Evolutionary conservation across 116 monocot genomes (phyloP).

Genomic region (Phalaenopsis hybrid): DNA sequence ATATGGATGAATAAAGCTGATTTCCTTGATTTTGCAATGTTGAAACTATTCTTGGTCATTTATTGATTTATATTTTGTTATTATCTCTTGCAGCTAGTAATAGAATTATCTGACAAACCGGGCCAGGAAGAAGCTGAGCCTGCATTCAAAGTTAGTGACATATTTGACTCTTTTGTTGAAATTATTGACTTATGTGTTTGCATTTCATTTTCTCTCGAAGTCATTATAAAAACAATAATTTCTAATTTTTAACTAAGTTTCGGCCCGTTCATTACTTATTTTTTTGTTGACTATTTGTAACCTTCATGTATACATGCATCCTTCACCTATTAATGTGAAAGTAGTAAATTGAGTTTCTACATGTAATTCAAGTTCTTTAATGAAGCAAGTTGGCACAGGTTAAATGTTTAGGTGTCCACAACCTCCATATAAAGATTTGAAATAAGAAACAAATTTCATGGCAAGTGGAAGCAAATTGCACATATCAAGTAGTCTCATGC

Average conservation of each 20-base stretch:
- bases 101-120: slow-evolving; percentile 93
- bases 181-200: not conserved
- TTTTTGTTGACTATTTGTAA: not conserved
- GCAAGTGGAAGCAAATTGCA: too few relatives aligned
- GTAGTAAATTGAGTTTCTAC: too few relatives aligned
- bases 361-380: too few relatives aligned
- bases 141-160: slow-evolving; percentile 61
- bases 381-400: too few relatives aligned
- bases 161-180: not conserved
- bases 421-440: too few relatives aligned
- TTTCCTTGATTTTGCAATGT: not conserved
- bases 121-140: slow-evolving; percentile 84
- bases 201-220: not conserved
- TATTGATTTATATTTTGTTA: not conserved
- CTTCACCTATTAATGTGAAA: too few relatives aligned
- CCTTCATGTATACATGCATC: too few relatives aligned
- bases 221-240: not conserved
- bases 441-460: too few relatives aligned
- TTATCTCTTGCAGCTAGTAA: slow-evolving; percentile 58
- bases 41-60: not conserved
- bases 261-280: not conserved
- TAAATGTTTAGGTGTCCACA: too few relatives aligned
- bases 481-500: too few relatives aligned
- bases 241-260: not conserved
- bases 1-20: not conserved